Base-by-base conservation (phyloP, 2,329 filamentous ascomycete genomes). In the Biscogniauxia sp. region DNA sequence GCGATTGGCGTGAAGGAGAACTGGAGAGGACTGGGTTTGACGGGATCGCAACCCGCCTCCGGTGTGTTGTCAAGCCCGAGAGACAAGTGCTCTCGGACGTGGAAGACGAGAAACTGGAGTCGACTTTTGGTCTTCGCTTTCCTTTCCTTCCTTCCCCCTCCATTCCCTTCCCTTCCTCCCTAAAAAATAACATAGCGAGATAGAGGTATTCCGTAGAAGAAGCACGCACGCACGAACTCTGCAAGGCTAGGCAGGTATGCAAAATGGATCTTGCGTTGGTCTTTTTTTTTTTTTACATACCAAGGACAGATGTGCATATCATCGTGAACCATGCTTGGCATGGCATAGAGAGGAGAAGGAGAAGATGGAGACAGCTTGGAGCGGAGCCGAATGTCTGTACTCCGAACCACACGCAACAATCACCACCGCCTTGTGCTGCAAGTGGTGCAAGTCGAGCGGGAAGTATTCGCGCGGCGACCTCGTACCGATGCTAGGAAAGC, bases 401-500 rank as follows among this genome's bases (percentile, higher is more conserved):
- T 60, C 57, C 60, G 64, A 66, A 63, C 62, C 61, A 64, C 55
- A 62, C 28, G 28, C 28, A 32, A 32, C 28, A 32, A 32, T 13
- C 28, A 32, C 28, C 28, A 7, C 11, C 28, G 28, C 28, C 28
- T 32, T 32, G 28, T 32, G 28, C 28, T 32, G 28, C 28, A 53
- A 61, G 28, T 55, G 28, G 28, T 32, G 28, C 28, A 32, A 32
- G 28, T 32, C 28, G 28, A 32, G 28, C 60, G 53, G 28, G 20
- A 52, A 61, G 57, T 65, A 65, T 61, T 62, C 59, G 57, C 60
- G 62, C 55, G 61, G 61, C 59, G 54, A 20, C 25, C 62, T 62
- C 57, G 67, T 68, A 68, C 63, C 63, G 59, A 61, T 61, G 65
- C 61, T 61, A 62, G 63, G 58, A 65, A 64, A 70, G 68, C 69